Evolutionary conservation across 176 grass and related monocot species (phyloP).

Genomic region (Raddia distichophylla): DNA sequence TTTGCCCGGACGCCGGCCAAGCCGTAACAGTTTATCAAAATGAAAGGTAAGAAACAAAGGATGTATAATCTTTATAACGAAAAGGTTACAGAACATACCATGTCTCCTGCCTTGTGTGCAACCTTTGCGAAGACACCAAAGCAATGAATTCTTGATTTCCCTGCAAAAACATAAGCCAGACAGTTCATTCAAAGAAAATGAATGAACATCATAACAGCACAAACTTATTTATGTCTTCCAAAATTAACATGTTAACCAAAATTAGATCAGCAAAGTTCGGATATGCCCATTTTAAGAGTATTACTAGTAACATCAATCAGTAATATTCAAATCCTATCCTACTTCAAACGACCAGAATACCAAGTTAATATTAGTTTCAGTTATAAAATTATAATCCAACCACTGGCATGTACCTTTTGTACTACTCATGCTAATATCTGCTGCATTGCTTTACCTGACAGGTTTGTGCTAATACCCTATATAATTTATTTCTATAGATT

Average conservation of each 20-base stretch:
- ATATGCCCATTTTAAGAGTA: neutral
- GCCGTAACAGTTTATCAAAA: neutral
- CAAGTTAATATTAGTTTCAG: slow-evolving; percentile 30
- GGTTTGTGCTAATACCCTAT: slow-evolving; percentile 31
- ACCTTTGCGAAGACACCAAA: slow-evolving; percentile 98
- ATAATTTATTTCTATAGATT: slow-evolving; percentile 23
- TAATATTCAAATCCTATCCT: slow-evolving; percentile 7
- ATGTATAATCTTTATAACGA: slow-evolving; percentile 10
- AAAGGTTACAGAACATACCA: slow-evolving; percentile 61
- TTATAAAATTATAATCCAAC: slow-evolving; percentile 32
- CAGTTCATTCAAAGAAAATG: slow-evolving; percentile 21
- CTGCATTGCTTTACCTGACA: neutral
- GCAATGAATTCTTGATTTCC: slow-evolving; percentile 99
- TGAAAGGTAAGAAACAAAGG: neutral
- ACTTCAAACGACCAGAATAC: slow-evolving; percentile 4
- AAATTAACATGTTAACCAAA: neutral
- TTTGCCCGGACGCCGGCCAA: no score
- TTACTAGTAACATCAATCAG: slow-evolving; percentile 8
- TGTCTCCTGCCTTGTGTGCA: slow-evolving; percentile 93
- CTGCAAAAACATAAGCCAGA: slow-evolving; percentile 42
- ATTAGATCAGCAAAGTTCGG: neutral
- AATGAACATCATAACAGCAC: neutral
- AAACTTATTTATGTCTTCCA: slow-evolving; percentile 14
- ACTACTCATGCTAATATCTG: neutral
- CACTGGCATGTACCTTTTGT: slow-evolving; percentile 14